Percentiles rank a stretch among this genome's conserved stretches.
phyloP scores from a whole-genome alignment of 768 basidiomycete genomes.

The Tricholoma hemisulphureum region DNA sequence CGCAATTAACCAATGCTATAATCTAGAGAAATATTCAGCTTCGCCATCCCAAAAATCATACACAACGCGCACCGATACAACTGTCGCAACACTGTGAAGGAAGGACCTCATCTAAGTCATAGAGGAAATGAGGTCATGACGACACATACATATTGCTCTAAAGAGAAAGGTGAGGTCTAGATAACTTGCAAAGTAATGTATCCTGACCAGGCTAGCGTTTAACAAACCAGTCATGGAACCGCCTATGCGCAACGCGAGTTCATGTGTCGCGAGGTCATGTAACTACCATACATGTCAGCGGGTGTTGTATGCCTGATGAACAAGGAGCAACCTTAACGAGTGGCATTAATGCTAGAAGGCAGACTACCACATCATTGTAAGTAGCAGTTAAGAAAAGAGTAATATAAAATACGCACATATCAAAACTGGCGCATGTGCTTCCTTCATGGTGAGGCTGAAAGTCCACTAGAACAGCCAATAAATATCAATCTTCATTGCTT shows the following conservation, averaged over 20 bases:
- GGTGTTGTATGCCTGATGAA: not conserved
- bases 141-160: slow-evolving; percentile 70
- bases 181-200: not conserved
- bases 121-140: slow-evolving; percentile 3
- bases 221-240: slow-evolving; percentile 75
- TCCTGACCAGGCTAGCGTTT: slow-evolving; percentile 73
- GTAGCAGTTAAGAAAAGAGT: not conserved
- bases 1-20: slow-evolving; percentile 79
- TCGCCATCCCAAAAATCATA: not conserved
- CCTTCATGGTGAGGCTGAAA: slow-evolving; percentile 45
- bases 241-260: slow-evolving; percentile 73
- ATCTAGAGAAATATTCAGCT: slow-evolving; percentile 42
- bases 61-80: slow-evolving; percentile 61
- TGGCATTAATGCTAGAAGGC: slow-evolving; percentile 70
- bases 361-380: slow-evolving; percentile 40
- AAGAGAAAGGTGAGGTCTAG: slow-evolving; percentile 4
- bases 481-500: not conserved
- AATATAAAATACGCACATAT: slow-evolving; percentile 38
- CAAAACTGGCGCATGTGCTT: slow-evolving; percentile 57
- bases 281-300: slow-evolving; percentile 39
- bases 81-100: slow-evolving; percentile 51
- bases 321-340: slow-evolving; percentile 59
- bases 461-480: slow-evolving; percentile 46
- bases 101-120: not conserved
- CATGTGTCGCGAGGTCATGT: slow-evolving; percentile 73